Evolutionary conservation across 1,284 basidiomycete genomes (phyloP).

Genomic region (Puccinia brachypodii): DNA sequence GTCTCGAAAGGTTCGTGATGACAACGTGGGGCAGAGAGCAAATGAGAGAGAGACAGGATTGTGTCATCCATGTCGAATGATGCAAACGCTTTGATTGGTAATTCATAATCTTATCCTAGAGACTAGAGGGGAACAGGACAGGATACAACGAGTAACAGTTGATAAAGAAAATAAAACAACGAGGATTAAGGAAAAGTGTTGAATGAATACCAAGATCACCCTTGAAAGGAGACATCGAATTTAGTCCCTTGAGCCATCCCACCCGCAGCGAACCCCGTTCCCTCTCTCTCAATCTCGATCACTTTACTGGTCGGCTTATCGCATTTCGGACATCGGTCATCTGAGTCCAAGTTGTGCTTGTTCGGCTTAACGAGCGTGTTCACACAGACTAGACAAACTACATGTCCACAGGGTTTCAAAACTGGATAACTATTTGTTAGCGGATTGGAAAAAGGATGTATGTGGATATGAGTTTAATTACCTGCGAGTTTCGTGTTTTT

Average conservation of each 20-base stretch:
- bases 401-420: constrained; percentile 44
- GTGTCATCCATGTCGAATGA: no score
- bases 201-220: no score
- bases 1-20: no score
- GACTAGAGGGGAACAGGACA: no score
- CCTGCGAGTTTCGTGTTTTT: constrained; percentile 38
- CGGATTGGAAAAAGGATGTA: background rate
- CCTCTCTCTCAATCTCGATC: constrained; percentile 43
- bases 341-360: constrained; percentile 7
- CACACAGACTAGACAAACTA: constrained; percentile 40
- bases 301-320: constrained; percentile 19
- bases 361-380: constrained; percentile 42
- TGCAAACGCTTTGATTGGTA: no score
- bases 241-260: constrained; percentile 40
- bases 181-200: no score
- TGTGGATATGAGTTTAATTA: background rate
- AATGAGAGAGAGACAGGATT: no score
- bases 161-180: no score
- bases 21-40: no score
- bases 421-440: background rate
- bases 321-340: constrained; percentile 38
- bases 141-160: no score
- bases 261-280: constrained; percentile 42
- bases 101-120: no score
- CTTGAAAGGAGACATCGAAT: constrained; percentile 44